A percentile compares a stretch with the other conserved stretches of the same genome.
phyloP scores from a whole-genome alignment of 2,329 filamentous ascomycete species.

The Fusarium caatingaense region DNA sequence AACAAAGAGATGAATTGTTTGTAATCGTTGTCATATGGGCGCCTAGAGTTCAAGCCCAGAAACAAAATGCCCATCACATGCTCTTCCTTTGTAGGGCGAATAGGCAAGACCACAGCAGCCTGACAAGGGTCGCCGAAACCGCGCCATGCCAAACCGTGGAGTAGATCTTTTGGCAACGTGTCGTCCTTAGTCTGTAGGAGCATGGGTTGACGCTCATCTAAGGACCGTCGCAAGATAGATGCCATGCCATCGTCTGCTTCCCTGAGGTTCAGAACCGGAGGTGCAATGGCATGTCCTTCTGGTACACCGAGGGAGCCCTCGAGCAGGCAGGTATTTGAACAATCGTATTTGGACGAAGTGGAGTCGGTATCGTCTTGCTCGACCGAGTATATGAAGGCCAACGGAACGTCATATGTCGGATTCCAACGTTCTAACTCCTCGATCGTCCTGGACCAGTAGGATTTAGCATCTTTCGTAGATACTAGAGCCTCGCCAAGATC shows the following conservation, averaged over 20 bases:
- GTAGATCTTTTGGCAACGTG: slow-evolving; percentile 67
- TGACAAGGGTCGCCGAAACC: slow-evolving; percentile 74
- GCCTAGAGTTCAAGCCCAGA: slow-evolving; percentile 75
- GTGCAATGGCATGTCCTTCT: slow-evolving; percentile 56
- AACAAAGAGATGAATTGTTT: slow-evolving; percentile 71
- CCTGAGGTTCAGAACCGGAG: slow-evolving; percentile 52
- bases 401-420: slow-evolving; percentile 61
- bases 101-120: slow-evolving; percentile 75
- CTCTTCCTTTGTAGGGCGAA: slow-evolving; percentile 74
- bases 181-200: slow-evolving; percentile 58
- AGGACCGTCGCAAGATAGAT: slow-evolving; percentile 54
- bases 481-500: slow-evolving; percentile 60
- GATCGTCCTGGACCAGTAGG: slow-evolving; percentile 61
- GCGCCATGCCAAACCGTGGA: slow-evolving; percentile 69
- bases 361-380: slow-evolving; percentile 51
- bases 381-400: slow-evolving; percentile 65
- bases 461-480: slow-evolving; percentile 57
- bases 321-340: slow-evolving; percentile 54
- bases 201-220: slow-evolving; percentile 53
- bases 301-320: slow-evolving; percentile 61
- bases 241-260: slow-evolving; percentile 54
- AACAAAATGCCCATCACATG: slow-evolving; percentile 75
- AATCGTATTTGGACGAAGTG: slow-evolving; percentile 46
- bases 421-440: slow-evolving; percentile 57
- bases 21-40: slow-evolving; percentile 80